A percentile compares a stretch with the other conserved stretches of the same genome.
Evolutionary conservation across 1,284 basidiomycete species (phyloP).

Genomic region (Irpex sp.): DNA sequence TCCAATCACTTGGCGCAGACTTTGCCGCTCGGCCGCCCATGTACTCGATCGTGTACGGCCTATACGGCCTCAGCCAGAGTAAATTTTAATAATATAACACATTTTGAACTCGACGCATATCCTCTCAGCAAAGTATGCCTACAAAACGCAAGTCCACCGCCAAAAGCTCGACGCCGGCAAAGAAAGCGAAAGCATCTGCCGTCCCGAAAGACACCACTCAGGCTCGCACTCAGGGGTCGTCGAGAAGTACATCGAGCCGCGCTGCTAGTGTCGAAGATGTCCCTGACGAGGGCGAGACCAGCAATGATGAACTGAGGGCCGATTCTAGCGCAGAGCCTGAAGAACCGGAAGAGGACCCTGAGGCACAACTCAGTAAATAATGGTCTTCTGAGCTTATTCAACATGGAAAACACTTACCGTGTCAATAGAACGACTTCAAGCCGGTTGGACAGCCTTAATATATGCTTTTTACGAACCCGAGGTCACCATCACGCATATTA

Average conservation of each 20-base stretch:
- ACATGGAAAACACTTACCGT: neutral
- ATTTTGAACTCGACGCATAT: too few species aligned
- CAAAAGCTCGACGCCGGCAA: too few species aligned
- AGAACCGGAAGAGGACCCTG: neutral
- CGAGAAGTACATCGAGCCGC: neutral
- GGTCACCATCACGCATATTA: neutral
- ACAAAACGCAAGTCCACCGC: too few species aligned
- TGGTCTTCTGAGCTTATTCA: neutral
- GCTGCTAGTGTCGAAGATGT: neutral
- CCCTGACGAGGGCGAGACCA: neutral
- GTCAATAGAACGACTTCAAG: neutral
- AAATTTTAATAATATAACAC: neutral
- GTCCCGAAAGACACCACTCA: neutral
- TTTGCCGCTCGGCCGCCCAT: neutral
- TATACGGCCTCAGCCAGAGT: neutral
- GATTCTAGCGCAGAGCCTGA: neutral
- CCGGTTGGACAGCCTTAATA: neutral
- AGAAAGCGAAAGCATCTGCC: neutral
- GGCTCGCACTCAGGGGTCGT: neutral
- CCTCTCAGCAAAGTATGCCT: too few species aligned
- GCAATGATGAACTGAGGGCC: neutral
- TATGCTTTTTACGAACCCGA: neutral
- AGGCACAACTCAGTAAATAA: neutral
- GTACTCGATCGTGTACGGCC: neutral
- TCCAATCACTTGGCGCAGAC: neutral